Base-by-base conservation (phyloP, 1,284 basidiomycete species). In the Hemileia vastatrix region DNA sequence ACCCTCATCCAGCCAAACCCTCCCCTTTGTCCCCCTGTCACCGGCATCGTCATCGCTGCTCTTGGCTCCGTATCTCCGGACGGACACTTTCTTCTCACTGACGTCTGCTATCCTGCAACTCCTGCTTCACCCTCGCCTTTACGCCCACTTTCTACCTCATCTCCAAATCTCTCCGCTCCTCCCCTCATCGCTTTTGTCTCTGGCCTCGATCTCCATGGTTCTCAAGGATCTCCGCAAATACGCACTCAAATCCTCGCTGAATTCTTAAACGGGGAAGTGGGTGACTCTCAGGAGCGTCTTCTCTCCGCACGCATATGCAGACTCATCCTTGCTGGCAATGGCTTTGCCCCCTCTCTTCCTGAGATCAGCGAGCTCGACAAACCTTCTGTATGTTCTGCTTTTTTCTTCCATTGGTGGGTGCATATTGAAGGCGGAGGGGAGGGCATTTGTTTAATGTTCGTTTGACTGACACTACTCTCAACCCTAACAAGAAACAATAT, bases 241-340 rank as follows among this genome's bases (percentile, higher is more conserved):
- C 43, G 59, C 9, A 21, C 43, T 40, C 52, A 62, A 0, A 23
- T 40, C 0, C 52, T 62, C 3, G 24, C 45, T 4, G 52, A 62
- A 48, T 62, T 51, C 52, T 51, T 62, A 18, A 55, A 55, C 40
- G 59, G 59, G 1, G 23, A 62, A 6, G 43, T 62, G 44, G 59
- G 59, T n/a, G 51, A 43, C 1, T 44, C 54, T 1, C 64, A 80
- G 66, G 87, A 90, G 62, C 84, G 84, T 69, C 70, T 79, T 3
- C 78, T 81, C n/a, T 83, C 86, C 0, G 79, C 84, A 1, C 83
- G 83, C 63, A 86, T 96, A 71, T 85, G 88, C 6, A 81, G 90
- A 6, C 77, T 96, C 3, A 82, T 97, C 36, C 81, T 96, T 45
- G 88, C 86, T 1, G 92, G 92, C 2, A 88, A 96, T 68, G 1